A percentile compares a stretch with the other conserved stretches of the same genome.
Evolutionary conservation across 2,329 filamentous ascomycete species (phyloP).

Genomic region (Apiospora marii): DNA sequence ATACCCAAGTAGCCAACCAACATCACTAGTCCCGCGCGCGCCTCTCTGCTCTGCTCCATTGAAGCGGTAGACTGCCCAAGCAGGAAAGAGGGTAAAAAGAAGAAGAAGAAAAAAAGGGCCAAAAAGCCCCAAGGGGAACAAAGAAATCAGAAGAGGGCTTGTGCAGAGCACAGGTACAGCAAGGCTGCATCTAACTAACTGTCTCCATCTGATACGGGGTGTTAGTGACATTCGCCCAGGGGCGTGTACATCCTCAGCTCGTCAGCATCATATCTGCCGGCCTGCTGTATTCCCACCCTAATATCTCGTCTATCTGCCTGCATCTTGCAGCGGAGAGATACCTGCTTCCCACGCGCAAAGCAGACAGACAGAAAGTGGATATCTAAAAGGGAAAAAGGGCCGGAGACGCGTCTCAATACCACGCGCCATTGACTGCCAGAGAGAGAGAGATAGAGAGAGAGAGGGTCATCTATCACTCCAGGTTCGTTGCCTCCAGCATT

Average conservation of each 20-base stretch:
- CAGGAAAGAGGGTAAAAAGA: not conserved
- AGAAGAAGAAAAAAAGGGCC: not conserved
- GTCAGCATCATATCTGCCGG: conserved; percentile 1
- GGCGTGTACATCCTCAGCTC: conserved; percentile 8
- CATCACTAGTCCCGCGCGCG: conserved; percentile 13
- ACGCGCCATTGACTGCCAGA: conserved; percentile 5
- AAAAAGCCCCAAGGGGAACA: not conserved
- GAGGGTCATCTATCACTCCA: not conserved
- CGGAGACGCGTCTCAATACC: not conserved
- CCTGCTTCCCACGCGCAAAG: not conserved
- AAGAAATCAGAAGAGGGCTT: conserved; percentile 11
- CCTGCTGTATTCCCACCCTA: not conserved
- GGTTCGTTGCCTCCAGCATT: conserved; percentile 16
- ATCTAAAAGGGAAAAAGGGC: not conserved
- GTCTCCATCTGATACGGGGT: conserved; percentile 19
- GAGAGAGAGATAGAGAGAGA: not conserved
- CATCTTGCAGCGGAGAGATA: not conserved
- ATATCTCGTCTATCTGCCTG: not conserved
- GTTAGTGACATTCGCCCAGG: conserved; percentile 2
- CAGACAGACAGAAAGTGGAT: not conserved
- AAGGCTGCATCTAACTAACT: conserved; percentile 18
- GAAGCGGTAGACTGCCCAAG: not conserved
- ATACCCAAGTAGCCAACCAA: conserved; percentile 7
- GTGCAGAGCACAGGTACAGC: conserved; percentile 18
- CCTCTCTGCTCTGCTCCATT: not conserved